Conservation (phyloP, 1,284 basidiomycete species). For the Marasmius sp. region DNA sequence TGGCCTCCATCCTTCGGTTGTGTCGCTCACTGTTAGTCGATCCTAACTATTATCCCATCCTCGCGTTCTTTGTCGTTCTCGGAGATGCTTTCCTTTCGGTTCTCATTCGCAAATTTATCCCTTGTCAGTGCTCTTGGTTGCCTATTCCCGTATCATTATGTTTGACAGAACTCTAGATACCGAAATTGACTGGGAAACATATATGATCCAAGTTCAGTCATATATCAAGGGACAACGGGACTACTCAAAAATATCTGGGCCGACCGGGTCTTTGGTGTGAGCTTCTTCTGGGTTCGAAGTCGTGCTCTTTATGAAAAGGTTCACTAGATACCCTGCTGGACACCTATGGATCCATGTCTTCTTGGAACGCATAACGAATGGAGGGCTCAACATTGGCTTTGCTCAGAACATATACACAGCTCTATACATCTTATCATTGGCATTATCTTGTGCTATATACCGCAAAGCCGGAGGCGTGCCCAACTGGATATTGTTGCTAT, state of each 20-base stretch:
- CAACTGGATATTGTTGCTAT: constrained; percentile 76
- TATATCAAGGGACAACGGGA: constrained; percentile 84
- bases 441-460: constrained; percentile 71
- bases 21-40: no score
- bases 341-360: constrained; percentile 85
- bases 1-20: no score
- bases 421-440: constrained; percentile 70
- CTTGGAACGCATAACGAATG: constrained; percentile 67
- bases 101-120: constrained; percentile 75
- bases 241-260: constrained; percentile 85
- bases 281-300: constrained; percentile 26
- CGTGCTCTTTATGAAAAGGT: constrained; percentile 1
- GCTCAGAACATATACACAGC: constrained; percentile 81
- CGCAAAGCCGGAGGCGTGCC: constrained; percentile 61
- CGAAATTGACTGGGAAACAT: constrained; percentile 98
- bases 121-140: constrained; percentile 58
- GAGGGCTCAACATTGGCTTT: constrained; percentile 59
- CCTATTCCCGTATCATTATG: constrained; percentile 3
- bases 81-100: constrained; percentile 76
- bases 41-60: constrained; percentile 61
- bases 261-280: constrained; percentile 93
- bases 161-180: constrained; percentile 65
- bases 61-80: constrained; percentile 63
- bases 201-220: constrained; percentile 83
- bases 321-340: constrained; percentile 87